Evolutionary conservation across 495 filamentous ascomycete species (phyloP).

Genomic region (Pyrenopolyporus hunteri): DNA sequence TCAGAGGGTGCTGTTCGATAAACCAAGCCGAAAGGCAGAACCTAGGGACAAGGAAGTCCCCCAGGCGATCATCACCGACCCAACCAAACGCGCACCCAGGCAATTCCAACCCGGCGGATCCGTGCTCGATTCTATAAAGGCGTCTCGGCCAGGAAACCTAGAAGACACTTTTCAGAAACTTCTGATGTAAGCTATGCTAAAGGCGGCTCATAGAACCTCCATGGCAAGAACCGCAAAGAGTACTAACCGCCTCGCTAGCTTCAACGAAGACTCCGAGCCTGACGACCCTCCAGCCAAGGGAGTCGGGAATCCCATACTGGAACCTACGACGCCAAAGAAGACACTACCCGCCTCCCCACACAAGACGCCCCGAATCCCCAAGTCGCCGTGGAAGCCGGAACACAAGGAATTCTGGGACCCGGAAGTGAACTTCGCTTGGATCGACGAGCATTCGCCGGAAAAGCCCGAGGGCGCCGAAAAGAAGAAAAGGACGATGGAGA

Average conservation of each 20-base stretch:
- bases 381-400: constrained; percentile 63
- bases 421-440: constrained; percentile 78
- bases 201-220: not conserved
- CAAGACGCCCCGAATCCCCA: constrained; percentile 48
- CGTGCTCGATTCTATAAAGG: constrained; percentile 6
- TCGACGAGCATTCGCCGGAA: constrained; percentile 73
- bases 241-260: constrained; percentile 30
- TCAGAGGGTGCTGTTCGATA: constrained; percentile 25
- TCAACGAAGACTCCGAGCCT: constrained; percentile 33
- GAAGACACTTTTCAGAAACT: constrained; percentile 42
- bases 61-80: constrained; percentile 10
- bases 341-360: constrained; percentile 45
- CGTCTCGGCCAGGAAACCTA: constrained; percentile 22
- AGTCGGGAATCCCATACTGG: constrained; percentile 33
- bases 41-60: constrained; percentile 9
- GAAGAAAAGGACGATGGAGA: constrained; percentile 18
- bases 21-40: constrained; percentile 22
- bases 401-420: constrained; percentile 83
- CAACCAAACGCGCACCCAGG: constrained; percentile 18
- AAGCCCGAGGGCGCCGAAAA: not conserved
- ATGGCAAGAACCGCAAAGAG: not conserved
- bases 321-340: constrained; percentile 41
- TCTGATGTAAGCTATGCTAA: constrained; percentile 33
- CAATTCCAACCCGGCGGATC: not conserved
- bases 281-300: constrained; percentile 12